These are phyloP conservation scores for Trametes hirsuta DNA, from an alignment of 1,284 basidiomycete species.

Conservation along the genomic window DNA sequence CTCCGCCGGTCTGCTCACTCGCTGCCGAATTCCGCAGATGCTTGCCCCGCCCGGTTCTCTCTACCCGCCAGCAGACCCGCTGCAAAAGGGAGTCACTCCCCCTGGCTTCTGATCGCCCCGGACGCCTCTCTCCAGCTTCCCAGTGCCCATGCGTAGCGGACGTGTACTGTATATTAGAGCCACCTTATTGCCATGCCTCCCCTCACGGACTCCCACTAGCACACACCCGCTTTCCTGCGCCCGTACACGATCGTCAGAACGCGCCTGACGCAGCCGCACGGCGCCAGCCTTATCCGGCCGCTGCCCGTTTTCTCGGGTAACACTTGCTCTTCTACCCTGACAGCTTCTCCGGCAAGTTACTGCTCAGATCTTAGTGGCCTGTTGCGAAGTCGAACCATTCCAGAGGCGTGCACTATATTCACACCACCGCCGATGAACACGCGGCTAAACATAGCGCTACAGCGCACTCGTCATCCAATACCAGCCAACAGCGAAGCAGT, in stretches of 20 bases:
- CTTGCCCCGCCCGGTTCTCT: conserved; percentile 55
- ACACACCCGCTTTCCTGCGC: conserved; percentile 14
- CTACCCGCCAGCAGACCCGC: conserved; percentile 47
- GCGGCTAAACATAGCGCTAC: conserved; percentile 16
- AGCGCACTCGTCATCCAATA: conserved; percentile 3
- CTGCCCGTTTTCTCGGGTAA: conserved; percentile 5
- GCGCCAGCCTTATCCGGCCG: conserved; percentile 4
- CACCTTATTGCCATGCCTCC: conserved; percentile 27
- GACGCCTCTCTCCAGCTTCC: conserved; percentile 6
- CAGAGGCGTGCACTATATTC: conserved; percentile 1
- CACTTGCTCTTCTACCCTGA: conserved; percentile 4
- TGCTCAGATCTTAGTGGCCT: neutral
- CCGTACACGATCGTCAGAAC: conserved; percentile 11
- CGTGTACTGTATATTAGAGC: conserved; percentile 28
- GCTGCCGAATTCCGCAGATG: conserved; percentile 53
- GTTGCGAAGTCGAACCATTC: conserved; percentile 23
- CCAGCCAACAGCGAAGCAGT: conserved; percentile 10
- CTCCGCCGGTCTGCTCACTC: conserved; percentile 13
- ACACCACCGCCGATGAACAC: conserved; percentile 17
- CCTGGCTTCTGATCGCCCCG: conserved; percentile 63
- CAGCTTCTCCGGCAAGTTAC: conserved; percentile 18
- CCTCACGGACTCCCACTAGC: conserved; percentile 13
- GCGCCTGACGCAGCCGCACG: conserved; percentile 10
- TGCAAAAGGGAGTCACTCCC: conserved; percentile 71
- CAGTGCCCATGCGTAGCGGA: conserved; percentile 16